Evolutionary conservation across 257 asterid genomes (phyloP), one percentile per base, ranked within the genome.

Genomic region (Cordia subcordata): DNA sequence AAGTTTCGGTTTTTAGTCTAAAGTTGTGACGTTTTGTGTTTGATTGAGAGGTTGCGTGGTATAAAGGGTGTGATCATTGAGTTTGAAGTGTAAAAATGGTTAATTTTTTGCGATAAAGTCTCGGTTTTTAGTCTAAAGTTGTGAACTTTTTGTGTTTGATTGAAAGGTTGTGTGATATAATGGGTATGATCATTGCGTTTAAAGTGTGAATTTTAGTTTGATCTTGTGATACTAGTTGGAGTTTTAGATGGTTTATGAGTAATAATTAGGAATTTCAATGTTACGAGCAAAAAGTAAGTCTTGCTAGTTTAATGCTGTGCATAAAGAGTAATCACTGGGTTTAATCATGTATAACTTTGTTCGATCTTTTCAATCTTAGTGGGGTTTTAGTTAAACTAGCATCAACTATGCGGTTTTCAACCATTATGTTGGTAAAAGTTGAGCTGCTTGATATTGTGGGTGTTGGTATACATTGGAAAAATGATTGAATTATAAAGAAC

Each of bases 131-230:
- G 11, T 44, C 5, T 49, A 13, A 13, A 4, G 0, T 14, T 60
- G 45, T 50, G 21, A n/a, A 12, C 22, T 5, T 18, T 52, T 42
- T 57, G 47, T 51, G 60, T 58, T 46, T 33, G 44, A 52, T 62
- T 11, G 27, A 51, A 52, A 13, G 52, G 17, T 38, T 72, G 63
- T 63, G 13, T 16, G 65, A 44, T 57, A 14, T 53, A 64, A 27
- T 67, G 56, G 69, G 47, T 59, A 16, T 61, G 83, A 80, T 78
- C 86, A 69, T 60, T 66, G 57, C 20, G 61, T 60, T 67, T n/a
- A 38, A 69, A 46, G 61, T 44, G 71, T 54, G 47, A 15, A 62
- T 14, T 61, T 61, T 8, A 11, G 61, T 42, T 63, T 66, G 74
- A 58, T 65, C 58, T 57, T 70, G 35, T 37, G 60, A 56, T 11